Evolutionary conservation across 805 yeast genomes (phyloP).

Genomic region (Schizosaccharomyces lindneri): DNA sequence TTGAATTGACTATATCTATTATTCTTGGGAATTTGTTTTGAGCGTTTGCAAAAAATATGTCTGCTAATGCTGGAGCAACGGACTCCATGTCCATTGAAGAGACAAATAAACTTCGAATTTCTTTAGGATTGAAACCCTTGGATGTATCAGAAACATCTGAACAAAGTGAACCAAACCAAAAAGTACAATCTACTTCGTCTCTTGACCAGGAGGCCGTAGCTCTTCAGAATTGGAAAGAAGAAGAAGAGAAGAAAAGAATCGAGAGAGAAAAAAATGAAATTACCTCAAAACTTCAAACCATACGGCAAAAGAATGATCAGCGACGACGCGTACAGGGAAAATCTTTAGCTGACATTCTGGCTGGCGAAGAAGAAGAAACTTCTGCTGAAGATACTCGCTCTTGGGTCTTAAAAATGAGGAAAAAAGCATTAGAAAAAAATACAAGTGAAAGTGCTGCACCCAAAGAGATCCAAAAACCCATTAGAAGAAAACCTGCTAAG

Average conservation of each 20-base stretch:
- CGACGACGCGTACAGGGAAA: not conserved
- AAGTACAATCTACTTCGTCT: not conserved
- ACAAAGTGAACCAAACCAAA: not conserved
- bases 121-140: conserved; percentile 11
- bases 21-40: too few species aligned
- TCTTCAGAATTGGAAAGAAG: conserved; percentile 14
- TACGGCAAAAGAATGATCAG: conserved; percentile 9
- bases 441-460: not conserved
- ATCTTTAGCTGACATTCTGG: conserved; percentile 11
- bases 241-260: conserved; percentile 15
- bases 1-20: too few species aligned
- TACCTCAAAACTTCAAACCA: conserved; percentile 8
- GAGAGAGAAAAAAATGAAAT: conserved; percentile 11
- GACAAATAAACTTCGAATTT: conserved; percentile 27
- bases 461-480: not conserved
- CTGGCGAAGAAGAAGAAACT: conserved; percentile 11
- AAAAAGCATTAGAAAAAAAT: not conserved
- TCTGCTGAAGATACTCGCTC: conserved; percentile 9
- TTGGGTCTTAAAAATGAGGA: not conserved
- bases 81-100: conserved; percentile 21
- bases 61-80: conserved; percentile 6
- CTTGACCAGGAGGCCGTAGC: conserved; percentile 17
- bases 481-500: not conserved
- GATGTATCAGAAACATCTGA: not conserved
- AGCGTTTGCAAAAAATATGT: not conserved